phyloP scores from a whole-genome alignment of 768 basidiomycete species.

The Boletales sp. region DNA sequence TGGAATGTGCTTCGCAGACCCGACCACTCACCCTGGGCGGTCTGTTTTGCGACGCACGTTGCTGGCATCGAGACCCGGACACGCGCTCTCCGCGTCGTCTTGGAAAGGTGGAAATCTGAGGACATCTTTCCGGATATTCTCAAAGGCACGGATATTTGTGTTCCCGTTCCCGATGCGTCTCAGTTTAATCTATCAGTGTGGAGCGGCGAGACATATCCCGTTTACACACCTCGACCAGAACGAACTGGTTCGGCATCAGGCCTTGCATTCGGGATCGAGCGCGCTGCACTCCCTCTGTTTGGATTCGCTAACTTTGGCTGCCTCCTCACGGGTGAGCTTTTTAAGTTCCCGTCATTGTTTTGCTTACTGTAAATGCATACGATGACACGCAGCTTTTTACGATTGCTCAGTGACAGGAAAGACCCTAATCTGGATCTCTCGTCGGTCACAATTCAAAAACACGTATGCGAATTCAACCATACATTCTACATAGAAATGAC shows the following conservation, averaged over 20 bases:
- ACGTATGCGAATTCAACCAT: constrained; percentile 28
- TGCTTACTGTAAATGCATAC: too few species aligned
- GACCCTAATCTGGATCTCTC: constrained; percentile 39
- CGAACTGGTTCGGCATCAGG: constrained; percentile 1
- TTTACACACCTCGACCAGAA: constrained; percentile 18
- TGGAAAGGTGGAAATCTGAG: constrained; percentile 14
- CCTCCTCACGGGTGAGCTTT: constrained; percentile 35
- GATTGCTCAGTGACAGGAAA: constrained; percentile 27
- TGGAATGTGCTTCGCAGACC: constrained; percentile 18
- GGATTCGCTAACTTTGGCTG: constrained; percentile 43
- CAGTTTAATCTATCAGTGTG: constrained; percentile 13
- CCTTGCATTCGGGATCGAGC: constrained; percentile 39
- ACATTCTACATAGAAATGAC: neutral
- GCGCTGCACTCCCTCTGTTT: constrained; percentile 43
- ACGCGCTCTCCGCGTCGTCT: constrained; percentile 4
- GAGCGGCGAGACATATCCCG: constrained; percentile 24
- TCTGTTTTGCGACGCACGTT: constrained; percentile 18
- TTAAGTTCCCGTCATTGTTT: neutral
- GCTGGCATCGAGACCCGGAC: constrained; percentile 14
- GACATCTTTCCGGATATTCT: constrained; percentile 19
- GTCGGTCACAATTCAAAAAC: constrained; percentile 37
- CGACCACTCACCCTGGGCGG: constrained; percentile 16
- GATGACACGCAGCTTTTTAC: constrained; percentile 29
- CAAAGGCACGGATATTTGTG: constrained; percentile 9
- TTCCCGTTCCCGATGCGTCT: neutral